Evolutionary conservation across 2,329 filamentous ascomycete genomes (phyloP), one percentile per base, ranked within the genome.

Genomic region (Ophiobolus disseminans): DNA sequence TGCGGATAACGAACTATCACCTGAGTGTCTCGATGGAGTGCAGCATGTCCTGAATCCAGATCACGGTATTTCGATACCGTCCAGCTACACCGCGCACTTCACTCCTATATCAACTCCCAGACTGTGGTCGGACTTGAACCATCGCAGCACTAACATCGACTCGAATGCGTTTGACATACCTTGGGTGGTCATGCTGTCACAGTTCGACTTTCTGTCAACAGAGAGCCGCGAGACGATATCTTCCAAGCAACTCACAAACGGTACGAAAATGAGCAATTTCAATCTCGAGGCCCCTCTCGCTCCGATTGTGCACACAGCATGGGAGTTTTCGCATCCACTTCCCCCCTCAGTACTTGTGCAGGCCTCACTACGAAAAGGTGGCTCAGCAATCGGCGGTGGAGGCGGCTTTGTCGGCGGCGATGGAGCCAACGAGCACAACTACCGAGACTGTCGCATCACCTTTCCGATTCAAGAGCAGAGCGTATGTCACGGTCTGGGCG

Each of bases 11-110:
- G 94, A 99, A 74, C 84, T 99, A 8, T 96, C 91, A 0, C 94
- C 94, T 0, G 94, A 99, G 76, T 99, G 94, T 66, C 81, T 99
- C 9, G 94, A 99, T 70, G 94, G 94, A 35, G 92, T 97, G 40
- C 93, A 97, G 69, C 88, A 93, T 65, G 89, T 97, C 34, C 78
- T 99, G n/a, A 82, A 86, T 50, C 82, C 88, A 0, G 80, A 82
- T 1, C 84, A 93, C 63, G 95, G 94, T 26, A 93, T 99, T 62
- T 97, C 91, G 1, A 97, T 99, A 56, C 94, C 94, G 1, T 83
- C 86, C 56, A 94, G 89, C 22, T 99, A 99, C 77, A 96, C 91
- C 1, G 93, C 94, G 3, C 91, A 97, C 70, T 77, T 97, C 51
- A 92, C 89, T n/a, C 94, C 95, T 1, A 90, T 99, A 59, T 84